phyloP scores from a whole-genome alignment of 2,329 filamentous ascomycete genomes.

The Colletotrichum orchidophilum region DNA sequence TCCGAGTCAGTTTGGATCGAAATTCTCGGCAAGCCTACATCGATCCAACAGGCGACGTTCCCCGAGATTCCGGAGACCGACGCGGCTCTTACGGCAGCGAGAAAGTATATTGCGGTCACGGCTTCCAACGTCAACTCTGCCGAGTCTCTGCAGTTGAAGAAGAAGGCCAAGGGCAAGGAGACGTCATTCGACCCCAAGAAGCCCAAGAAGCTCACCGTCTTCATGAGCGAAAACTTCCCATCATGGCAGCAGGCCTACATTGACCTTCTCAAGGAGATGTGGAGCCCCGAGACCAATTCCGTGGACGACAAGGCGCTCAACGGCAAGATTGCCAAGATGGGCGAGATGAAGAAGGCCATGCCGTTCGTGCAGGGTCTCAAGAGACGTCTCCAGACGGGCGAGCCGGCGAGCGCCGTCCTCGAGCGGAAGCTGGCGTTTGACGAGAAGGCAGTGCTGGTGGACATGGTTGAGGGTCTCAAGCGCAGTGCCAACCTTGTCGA shows the following conservation, averaged over 20 bases:
- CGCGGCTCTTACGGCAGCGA: conserved; percentile 76
- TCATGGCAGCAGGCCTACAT: conserved; percentile 93
- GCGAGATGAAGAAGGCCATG: conserved; percentile 97
- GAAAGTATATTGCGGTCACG: conserved; percentile 81
- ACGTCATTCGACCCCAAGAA: conserved; percentile 87
- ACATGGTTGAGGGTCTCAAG: conserved; percentile 84
- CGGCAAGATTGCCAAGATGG: conserved; percentile 81
- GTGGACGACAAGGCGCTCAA: conserved; percentile 85
- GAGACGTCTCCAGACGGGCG: conserved; percentile 79
- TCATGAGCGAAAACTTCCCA: conserved; percentile 81
- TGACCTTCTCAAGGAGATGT: conserved; percentile 77
- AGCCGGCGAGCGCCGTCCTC: conserved; percentile 75
- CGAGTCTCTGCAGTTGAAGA: conserved; percentile 85
- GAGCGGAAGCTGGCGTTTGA: conserved; percentile 88
- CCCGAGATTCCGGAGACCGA: conserved; percentile 74
- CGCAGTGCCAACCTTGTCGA: conserved; percentile 75
- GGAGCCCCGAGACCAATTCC: conserved; percentile 67
- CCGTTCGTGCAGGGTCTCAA: conserved; percentile 92
- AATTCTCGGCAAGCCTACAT: conserved; percentile 79
- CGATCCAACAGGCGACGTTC: conserved; percentile 83
- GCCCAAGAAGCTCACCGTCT: conserved; percentile 91
- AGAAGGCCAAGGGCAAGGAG: conserved; percentile 91
- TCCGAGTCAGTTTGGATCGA: conserved; percentile 94
- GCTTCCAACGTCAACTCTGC: conserved; percentile 86
- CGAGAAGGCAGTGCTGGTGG: conserved; percentile 77